Percentiles rank a stretch among this genome's conserved stretches.
Evolutionary conservation across 345 rosid species (phyloP).

Genomic region (Luvunga scandens): DNA sequence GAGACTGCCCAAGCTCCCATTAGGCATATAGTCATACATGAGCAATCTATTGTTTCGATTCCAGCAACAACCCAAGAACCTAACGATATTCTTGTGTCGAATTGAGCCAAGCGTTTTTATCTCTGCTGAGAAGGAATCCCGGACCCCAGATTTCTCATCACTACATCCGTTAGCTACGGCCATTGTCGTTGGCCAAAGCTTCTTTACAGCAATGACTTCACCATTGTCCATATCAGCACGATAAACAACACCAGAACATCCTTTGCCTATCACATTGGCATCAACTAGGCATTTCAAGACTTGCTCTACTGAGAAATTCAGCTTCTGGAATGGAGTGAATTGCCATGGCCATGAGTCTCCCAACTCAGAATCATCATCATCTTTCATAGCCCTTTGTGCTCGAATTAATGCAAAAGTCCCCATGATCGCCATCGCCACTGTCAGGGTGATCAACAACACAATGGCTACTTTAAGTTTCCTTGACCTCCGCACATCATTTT

Average conservation of each 20-base stretch:
- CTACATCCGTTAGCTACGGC: slow-evolving; percentile 34
- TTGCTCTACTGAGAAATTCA: slow-evolving; percentile 83
- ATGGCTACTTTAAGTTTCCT: slow-evolving; percentile 70
- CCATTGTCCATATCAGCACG: slow-evolving; percentile 84
- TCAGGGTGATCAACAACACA: slow-evolving; percentile 60
- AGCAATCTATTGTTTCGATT: slow-evolving; percentile 71
- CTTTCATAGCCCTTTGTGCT: slow-evolving; percentile 44
- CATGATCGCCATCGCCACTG: slow-evolving; percentile 66
- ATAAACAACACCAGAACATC: slow-evolving; percentile 89
- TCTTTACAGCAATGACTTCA: slow-evolving; percentile 90
- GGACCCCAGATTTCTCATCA: slow-evolving; percentile 51
- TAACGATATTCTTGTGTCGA: slow-evolving; percentile 90
- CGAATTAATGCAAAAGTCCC: slow-evolving; percentile 67
- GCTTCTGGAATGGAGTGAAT: slow-evolving; percentile 93
- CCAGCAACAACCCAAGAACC: slow-evolving; percentile 95
- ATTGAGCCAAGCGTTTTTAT: slow-evolving; percentile 87
- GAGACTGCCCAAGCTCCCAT: slow-evolving; percentile 87
- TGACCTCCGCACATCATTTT: slow-evolving; percentile 33
- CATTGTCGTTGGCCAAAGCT: slow-evolving; percentile 76
- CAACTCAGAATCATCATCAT: slow-evolving; percentile 68
- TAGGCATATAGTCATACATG: slow-evolving; percentile 95
- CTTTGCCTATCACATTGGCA: slow-evolving; percentile 83
- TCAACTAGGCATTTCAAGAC: slow-evolving; percentile 77
- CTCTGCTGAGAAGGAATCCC: slow-evolving; percentile 94
- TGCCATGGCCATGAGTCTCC: slow-evolving; percentile 96